phyloP scores from a whole-genome alignment of 306 rosid species.

The Herpetospermum pedunculosum region DNA sequence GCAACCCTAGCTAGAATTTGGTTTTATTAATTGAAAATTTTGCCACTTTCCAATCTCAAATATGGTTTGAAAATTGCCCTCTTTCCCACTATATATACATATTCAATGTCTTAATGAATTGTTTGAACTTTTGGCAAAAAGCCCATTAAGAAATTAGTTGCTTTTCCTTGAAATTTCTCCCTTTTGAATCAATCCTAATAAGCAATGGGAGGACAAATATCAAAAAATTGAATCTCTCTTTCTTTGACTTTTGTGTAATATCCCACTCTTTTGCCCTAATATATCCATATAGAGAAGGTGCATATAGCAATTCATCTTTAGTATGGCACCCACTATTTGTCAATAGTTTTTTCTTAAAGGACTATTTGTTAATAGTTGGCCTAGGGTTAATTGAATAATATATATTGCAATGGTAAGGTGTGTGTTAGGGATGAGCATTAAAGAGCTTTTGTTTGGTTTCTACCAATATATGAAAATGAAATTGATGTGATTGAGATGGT shows the following conservation, averaged over 20 bases:
- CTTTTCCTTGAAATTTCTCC: background rate
- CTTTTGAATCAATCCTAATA: background rate
- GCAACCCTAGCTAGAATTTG: background rate
- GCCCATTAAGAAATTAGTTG: background rate
- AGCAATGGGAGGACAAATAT: background rate
- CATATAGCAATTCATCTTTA: conserved; percentile 7
- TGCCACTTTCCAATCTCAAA: background rate
- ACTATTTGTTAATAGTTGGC: conserved; percentile 5
- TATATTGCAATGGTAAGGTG: background rate
- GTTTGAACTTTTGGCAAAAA: background rate
- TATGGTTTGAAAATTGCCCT: background rate
- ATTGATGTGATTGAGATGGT: background rate
- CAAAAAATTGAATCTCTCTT: background rate
- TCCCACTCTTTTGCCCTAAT: background rate
- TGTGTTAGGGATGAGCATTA: background rate
- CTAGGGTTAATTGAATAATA: background rate
- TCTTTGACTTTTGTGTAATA: background rate
- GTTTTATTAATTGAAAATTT: background rate
- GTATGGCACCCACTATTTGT: conserved; percentile 5
- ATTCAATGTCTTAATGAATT: background rate
- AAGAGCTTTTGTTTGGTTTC: conserved; percentile 4
- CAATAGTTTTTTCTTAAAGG: background rate
- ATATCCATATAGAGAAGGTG: conserved; percentile 5
- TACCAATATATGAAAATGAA: conserved; percentile 7
- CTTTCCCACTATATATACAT: background rate